These are phyloP conservation scores for Medicago truncatula DNA, from an alignment of 306 rosid species.

Conservation along the genomic window MtrunA17r5.0-ANR NC_053046.1:43424001-43424500, in stretches of 20 bases:
- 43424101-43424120: background rate
- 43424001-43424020: background rate
- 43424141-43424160: too few relatives aligned
- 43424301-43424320: background rate
- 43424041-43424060: background rate
- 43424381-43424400: conserved; percentile 24
- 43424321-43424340: conserved; percentile 17
- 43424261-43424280: conserved; percentile 18
- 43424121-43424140: background rate
- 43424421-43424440: conserved; percentile 38
- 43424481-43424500: conserved; percentile 1
- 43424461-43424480: conserved; percentile 55
- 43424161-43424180: too few relatives aligned
- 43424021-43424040: background rate
- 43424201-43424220: background rate
- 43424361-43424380: conserved; percentile 37
- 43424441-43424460: conserved; percentile 42
- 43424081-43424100: background rate
- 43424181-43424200: background rate
- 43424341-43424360: conserved; percentile 25
- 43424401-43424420: conserved; percentile 43
- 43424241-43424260: too few relatives aligned
- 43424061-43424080: background rate
- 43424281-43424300: background rate
- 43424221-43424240: background rate